phyloP scores from a whole-genome alignment of 208 protist genomes.

The Acanthamoeba triangularis region DNA sequence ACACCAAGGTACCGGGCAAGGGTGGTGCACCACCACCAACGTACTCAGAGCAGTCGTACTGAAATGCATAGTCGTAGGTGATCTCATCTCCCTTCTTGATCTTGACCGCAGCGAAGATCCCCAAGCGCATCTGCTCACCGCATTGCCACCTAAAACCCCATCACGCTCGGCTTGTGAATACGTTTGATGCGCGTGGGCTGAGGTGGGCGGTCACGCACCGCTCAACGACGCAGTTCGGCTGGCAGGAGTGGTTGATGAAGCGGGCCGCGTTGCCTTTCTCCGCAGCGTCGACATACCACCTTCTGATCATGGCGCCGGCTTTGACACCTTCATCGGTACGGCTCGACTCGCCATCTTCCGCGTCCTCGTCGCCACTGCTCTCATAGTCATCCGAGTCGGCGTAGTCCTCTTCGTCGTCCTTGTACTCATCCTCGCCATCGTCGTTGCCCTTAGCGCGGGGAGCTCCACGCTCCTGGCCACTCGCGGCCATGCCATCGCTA shows the following conservation, averaged over 20 bases:
- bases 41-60: constrained; percentile 1
- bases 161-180: background rate
- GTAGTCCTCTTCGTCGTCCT: background rate
- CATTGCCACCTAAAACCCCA: background rate
- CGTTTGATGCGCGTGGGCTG: background rate
- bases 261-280: constrained; percentile 86
- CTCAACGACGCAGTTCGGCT: constrained; percentile 87
- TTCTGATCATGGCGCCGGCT: background rate
- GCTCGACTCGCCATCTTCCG: background rate
- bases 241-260: constrained; percentile 91
- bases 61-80: constrained; percentile 88
- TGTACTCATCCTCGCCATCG: background rate
- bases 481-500: background rate
- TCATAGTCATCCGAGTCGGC: background rate
- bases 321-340: background rate
- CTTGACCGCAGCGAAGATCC: constrained; percentile 84
- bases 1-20: background rate
- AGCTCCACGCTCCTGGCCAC: background rate
- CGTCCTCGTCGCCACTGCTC: background rate
- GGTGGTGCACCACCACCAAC: background rate
- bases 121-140: constrained; percentile 81
- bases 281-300: constrained; percentile 80
- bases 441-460: background rate
- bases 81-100: constrained; percentile 86
- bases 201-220: constrained; percentile 50